phyloP scores from a whole-genome alignment of 345 rosid species.

The Salix caprea region DNA sequence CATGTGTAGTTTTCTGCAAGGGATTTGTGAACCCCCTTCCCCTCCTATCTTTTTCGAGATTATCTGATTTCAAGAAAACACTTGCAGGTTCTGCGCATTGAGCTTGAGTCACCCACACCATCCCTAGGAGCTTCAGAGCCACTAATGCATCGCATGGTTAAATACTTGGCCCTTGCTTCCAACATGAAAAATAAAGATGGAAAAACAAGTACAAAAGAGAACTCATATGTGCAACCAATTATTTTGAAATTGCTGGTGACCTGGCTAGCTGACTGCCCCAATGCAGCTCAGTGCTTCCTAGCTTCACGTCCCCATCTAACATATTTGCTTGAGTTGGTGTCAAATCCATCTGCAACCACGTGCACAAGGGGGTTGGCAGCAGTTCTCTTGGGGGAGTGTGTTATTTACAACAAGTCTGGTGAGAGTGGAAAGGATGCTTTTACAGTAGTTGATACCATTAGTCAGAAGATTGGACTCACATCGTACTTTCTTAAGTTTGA shows the following conservation, averaged over 20 bases:
- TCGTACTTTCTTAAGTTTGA: constrained; percentile 75
- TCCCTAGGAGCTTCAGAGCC: constrained; percentile 85
- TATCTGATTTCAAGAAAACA: constrained; percentile 4
- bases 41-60: not conserved
- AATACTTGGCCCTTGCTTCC: constrained; percentile 82
- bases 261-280: constrained; percentile 81
- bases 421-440: constrained; percentile 78
- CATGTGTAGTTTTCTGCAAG: not conserved
- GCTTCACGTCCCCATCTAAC: constrained; percentile 86
- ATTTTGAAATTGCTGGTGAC: constrained; percentile 83
- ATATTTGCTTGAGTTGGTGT: constrained; percentile 70
- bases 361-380: constrained; percentile 79
- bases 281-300: constrained; percentile 80
- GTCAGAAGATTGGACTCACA: constrained; percentile 88
- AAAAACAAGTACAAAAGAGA: constrained; percentile 43
- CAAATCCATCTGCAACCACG: constrained; percentile 61
- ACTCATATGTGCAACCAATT: constrained; percentile 59
- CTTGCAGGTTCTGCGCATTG: constrained; percentile 68
- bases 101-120: constrained; percentile 64
- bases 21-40: too few species aligned
- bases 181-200: constrained; percentile 71
- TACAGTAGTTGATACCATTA: constrained; percentile 70
- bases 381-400: constrained; percentile 78
- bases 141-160: constrained; percentile 79
- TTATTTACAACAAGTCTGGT: constrained; percentile 61